These are phyloP conservation scores for Phytophthora fragariae DNA, from an alignment of 352 stramenopile species.

Conservation along the genomic window DNA sequence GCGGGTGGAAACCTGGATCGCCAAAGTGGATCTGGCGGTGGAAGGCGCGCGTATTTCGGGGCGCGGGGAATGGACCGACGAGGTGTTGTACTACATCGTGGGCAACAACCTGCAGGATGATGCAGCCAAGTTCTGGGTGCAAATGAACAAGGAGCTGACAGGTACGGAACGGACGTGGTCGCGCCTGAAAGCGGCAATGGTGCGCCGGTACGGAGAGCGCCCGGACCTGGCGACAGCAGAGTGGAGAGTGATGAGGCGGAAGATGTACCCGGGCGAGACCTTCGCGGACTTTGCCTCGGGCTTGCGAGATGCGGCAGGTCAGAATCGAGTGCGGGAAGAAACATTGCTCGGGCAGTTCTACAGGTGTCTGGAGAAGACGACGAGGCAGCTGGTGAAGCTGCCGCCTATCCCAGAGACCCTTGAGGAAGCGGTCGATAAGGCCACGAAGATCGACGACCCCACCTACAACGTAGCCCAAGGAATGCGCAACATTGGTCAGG, in stretches of 20 bases:
- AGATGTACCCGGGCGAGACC: background rate
- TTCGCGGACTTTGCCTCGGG: slow-evolving; percentile 13
- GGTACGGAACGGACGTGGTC: background rate
- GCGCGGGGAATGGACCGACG: slow-evolving; percentile 2
- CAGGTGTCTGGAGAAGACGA: slow-evolving; percentile 1
- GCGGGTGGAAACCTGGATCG: background rate
- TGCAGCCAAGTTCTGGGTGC: background rate
- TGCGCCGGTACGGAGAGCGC: background rate
- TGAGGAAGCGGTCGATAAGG: slow-evolving; percentile 9
- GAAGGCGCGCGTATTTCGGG: background rate
- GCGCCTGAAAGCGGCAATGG: background rate
- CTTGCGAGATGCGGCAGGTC: background rate
- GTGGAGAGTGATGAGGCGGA: background rate
- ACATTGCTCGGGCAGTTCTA: slow-evolving; percentile 9
- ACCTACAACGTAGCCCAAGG: slow-evolving; percentile 3
- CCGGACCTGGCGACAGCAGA: background rate
- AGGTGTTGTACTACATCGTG: slow-evolving; percentile 3
- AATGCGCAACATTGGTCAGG: slow-evolving; percentile 4
- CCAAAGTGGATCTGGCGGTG: background rate
- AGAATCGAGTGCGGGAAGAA: background rate
- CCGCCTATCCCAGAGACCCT: background rate
- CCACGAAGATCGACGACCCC: slow-evolving; percentile 1
- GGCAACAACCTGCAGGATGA: slow-evolving; percentile 15
- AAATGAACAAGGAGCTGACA: background rate
- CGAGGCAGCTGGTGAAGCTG: background rate